phyloP scores from a whole-genome alignment of 1,284 basidiomycete genomes.

The Mycosarcoma mackinlayi region DNA sequence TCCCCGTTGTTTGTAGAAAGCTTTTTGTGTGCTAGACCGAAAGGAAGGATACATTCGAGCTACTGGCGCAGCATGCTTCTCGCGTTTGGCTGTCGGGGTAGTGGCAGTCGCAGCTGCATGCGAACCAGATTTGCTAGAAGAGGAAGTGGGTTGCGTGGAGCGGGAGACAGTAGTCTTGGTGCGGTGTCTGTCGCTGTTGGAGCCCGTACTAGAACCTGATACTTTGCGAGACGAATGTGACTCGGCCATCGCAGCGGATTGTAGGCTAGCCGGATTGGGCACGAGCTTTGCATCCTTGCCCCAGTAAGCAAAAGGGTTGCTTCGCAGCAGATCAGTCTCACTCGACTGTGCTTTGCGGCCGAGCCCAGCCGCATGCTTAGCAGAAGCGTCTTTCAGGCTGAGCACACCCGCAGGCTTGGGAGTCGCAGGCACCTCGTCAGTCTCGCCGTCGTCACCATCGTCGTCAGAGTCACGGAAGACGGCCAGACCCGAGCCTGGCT shows the following conservation, averaged over 20 bases:
- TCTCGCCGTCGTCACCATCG: slow-evolving; percentile 69
- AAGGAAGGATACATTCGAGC: slow-evolving; percentile 54
- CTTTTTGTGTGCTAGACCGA: slow-evolving; percentile 21
- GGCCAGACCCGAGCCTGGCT: slow-evolving; percentile 49
- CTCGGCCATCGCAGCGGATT: slow-evolving; percentile 1
- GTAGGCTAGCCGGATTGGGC: slow-evolving; percentile 29
- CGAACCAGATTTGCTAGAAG: slow-evolving; percentile 12
- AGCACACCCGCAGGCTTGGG: slow-evolving; percentile 50
- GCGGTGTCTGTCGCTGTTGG: slow-evolving; percentile 25
- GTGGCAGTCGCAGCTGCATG: slow-evolving; percentile 8
- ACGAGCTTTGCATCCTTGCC: slow-evolving; percentile 43
- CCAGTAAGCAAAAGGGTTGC: slow-evolving; percentile 62
- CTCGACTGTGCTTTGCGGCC: slow-evolving; percentile 35
- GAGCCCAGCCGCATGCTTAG: slow-evolving; percentile 16
- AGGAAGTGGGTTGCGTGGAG: slow-evolving; percentile 19
- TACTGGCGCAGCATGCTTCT: slow-evolving; percentile 61
- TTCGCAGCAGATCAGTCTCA: slow-evolving; percentile 60
- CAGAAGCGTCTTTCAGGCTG: slow-evolving; percentile 38
- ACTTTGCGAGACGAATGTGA: slow-evolving; percentile 16
- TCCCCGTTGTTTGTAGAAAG: slow-evolving; percentile 36
- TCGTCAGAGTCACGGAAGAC: slow-evolving; percentile 69
- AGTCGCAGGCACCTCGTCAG: slow-evolving; percentile 34
- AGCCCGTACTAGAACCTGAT: slow-evolving; percentile 17
- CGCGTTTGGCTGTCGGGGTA: slow-evolving; percentile 23
- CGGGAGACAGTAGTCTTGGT: slow-evolving; percentile 46